phyloP scores from a whole-genome alignment of 352 stramenopile genomes.

The Achlya hypogyna region DNA sequence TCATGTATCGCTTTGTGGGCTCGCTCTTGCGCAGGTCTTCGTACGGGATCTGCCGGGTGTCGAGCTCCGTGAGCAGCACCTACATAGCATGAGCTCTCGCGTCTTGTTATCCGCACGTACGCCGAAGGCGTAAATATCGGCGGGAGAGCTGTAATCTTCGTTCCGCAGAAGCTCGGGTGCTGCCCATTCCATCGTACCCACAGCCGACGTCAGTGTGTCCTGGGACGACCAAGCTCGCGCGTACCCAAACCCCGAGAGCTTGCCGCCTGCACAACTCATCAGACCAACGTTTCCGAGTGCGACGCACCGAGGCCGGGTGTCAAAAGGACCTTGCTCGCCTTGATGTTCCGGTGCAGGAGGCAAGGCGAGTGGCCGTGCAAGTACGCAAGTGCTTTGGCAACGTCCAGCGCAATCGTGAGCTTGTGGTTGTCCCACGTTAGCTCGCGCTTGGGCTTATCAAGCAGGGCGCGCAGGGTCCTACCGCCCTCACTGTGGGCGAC shows the following conservation, averaged over 20 bases:
- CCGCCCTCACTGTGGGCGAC: not conserved
- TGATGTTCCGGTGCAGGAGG: conserved; percentile 50
- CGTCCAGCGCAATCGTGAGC: conserved; percentile 35
- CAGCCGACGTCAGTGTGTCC: conserved; percentile 16
- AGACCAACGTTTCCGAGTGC: not conserved
- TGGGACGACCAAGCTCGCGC: conserved; percentile 11
- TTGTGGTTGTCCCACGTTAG: conserved; percentile 22
- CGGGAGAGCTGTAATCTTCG: conserved; percentile 19
- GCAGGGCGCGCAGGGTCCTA: conserved; percentile 3
- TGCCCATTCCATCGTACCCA: conserved; percentile 19
- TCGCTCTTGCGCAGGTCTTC: conserved; percentile 1
- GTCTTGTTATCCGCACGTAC: too few relatives aligned
- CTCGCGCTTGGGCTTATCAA: conserved; percentile 17
- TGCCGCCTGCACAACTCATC: not conserved
- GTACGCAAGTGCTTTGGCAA: conserved; percentile 48
- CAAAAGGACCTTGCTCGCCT: conserved; percentile 48
- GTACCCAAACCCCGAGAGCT: conserved; percentile 20
- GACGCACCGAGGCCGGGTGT: conserved; percentile 19
- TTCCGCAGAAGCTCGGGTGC: conserved; percentile 19
- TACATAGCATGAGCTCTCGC: too few relatives aligned
- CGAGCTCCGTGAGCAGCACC: conserved; percentile 17
- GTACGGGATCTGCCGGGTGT: conserved; percentile 18
- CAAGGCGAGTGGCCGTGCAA: conserved; percentile 36
- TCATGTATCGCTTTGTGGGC: conserved; percentile 2
- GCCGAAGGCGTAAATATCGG: conserved; percentile 16